Evolutionary conservation across 768 basidiomycete genomes (phyloP).

Genomic region (Termitomyces sp.): DNA sequence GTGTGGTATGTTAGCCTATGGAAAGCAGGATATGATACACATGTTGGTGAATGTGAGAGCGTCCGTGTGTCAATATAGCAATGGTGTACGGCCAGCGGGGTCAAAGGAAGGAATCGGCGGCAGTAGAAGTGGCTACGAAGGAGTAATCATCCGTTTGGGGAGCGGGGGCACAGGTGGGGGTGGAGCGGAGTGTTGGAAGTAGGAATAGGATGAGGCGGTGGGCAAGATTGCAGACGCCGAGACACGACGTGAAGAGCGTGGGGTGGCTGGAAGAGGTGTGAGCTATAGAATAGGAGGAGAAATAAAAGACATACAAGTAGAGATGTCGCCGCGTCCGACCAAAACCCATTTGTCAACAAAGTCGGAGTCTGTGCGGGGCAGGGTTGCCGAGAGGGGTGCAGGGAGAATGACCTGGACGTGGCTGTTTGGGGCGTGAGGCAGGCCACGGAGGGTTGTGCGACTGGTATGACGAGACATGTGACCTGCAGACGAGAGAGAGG

Average conservation of each 20-base stretch:
- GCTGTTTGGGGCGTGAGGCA: conserved; percentile 59
- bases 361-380: conserved; percentile 17
- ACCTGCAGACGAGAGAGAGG: conserved; percentile 19
- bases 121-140: not conserved
- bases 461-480: conserved; percentile 20
- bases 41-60: not conserved
- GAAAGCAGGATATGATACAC: not conserved
- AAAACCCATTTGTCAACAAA: conserved; percentile 37
- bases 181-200: conserved; percentile 1
- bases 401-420: conserved; percentile 69
- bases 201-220: conserved; percentile 8
- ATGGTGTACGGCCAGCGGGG: not conserved
- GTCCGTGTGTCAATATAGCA: not conserved
- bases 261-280: not conserved
- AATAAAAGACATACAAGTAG: not conserved
- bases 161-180: conserved; percentile 9
- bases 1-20: not conserved
- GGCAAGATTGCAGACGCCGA: conserved; percentile 2
- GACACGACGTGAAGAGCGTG: conserved; percentile 4
- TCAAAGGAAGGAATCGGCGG: not conserved
- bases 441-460: conserved; percentile 44
- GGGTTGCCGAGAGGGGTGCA: conserved; percentile 50
- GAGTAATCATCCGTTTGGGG: not conserved
- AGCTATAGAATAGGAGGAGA: not conserved
- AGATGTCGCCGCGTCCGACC: conserved; percentile 12